Evolutionary conservation across 208 protist species (phyloP), one percentile per base, ranked within the genome.

Genomic region (Kentomonas sorsogonicus): DNA sequence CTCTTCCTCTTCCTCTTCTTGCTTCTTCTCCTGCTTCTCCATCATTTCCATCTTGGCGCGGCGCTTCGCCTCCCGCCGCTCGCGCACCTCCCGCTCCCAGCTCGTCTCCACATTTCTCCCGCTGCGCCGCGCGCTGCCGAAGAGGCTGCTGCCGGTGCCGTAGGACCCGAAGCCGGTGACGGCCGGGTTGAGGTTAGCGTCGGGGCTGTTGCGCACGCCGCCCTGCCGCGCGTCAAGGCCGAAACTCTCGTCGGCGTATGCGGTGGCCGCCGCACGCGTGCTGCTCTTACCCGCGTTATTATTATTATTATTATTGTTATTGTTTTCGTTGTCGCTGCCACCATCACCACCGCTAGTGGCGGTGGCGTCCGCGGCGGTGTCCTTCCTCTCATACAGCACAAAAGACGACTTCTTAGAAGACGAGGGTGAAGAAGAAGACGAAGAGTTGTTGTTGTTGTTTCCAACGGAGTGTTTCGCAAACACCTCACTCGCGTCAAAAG

Each of bases 71-170:
- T 86, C 74, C 15, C 64, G 66, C 27, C 72, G 47, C 61, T 88
- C 75, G 23, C 79, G 80, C 47, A 88, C 65, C 67, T 94, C 87
- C 15, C 63, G 57, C 71, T 94, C 87, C 79, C 80, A 94, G 36
- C 77, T 31, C 13, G 87, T 94, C 46, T 91, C 87, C 18, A 56
- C 16, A 20, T 65, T 60, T 0, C 87, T 68, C 0, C 55, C 82
- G 50, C 69, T 94, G 41, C 81, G 81, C 59, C 76, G 83, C 25
- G 39, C 59, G 46, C 72, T 86, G 36, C 75, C 71, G 59, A 94
- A 91, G 1, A 69, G 40, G 55, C 43, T 22, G 25, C 87, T 89
- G 45, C 76, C 80, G 16, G 9, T 38, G 50, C 69, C 66, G 59
- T 84, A 89, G 43, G 72, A 72, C 0, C 81, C 81, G 2, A 61